Base-by-base conservation (phyloP, 108 stramenopile species). In the Skeletonema potamos region DNA sequence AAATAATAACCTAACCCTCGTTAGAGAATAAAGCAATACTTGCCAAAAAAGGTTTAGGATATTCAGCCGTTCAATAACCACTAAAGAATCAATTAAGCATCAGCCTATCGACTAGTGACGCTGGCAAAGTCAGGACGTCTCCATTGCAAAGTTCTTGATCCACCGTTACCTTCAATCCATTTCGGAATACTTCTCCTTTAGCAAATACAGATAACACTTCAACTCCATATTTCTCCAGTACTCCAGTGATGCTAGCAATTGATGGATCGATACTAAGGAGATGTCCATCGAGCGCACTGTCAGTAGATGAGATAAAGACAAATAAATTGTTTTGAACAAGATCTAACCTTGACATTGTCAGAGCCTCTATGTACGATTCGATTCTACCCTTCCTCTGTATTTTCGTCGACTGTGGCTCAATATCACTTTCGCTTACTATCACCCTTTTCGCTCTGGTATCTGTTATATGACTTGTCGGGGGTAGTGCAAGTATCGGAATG, bases 141-240 rank as follows among this genome's bases (percentile, higher is more conserved):
- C 88, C 90, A 74, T 89, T 92, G 48, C 28, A 27, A 9, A 92
- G 74, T 27, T 63, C 18, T n/a, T 89, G 86, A 9, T 81, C 76
- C 34, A 81, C 24, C 2, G 18, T 51, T 20, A 22, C 48, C 7
- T 22, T 18, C 6, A 66, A 33, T 17, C 90, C 90, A 77, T 92
- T 92, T 34, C 70, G 29, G 64, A 82, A 83, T 13, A 89, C 51
- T 24, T 55, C 29, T 1, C 43, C 69, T 30, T 12, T 4, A 15
- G 34, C 27, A n/a, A n/a, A n/a, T 54, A 15, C 27, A 29, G n/a
- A n/a, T 70, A 26, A 20, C 27, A 4, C 7, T 44, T 44, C 36
- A 4, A n/a, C 71, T 34, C 77, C 76, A 27, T 73, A 77, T 48
- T 77, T 63, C 64, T 66, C 46, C 24, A 86, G 33, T 26, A 79